Conservation (phyloP, 2,329 filamentous ascomycete species). For the Chrysoporthe austroafricana region DNA sequence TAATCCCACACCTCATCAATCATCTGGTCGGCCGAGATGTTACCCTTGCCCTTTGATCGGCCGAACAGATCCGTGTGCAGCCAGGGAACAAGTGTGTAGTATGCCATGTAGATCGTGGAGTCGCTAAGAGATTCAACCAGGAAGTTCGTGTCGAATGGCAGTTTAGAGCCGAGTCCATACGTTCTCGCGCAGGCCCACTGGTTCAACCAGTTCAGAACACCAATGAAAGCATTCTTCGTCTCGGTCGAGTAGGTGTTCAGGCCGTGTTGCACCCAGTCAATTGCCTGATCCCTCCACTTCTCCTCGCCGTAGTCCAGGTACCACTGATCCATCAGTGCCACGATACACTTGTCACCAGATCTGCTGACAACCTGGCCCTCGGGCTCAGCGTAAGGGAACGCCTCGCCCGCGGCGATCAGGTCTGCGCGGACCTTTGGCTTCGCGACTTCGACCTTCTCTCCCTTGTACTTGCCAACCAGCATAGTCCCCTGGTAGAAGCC, state of each 20-base stretch:
- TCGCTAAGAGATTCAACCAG: conserved; percentile 92
- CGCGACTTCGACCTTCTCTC: conserved; percentile 81
- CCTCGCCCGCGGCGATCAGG: conserved; percentile 75
- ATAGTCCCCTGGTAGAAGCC: conserved; percentile 93
- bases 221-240: conserved; percentile 79
- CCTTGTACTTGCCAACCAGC: conserved; percentile 85
- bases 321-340: conserved; percentile 94
- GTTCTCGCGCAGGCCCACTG: conserved; percentile 94
- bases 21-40: conserved; percentile 83
- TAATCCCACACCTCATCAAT: conserved; percentile 97
- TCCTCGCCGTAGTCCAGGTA: conserved; percentile 96
- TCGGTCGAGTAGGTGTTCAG: conserved; percentile 82
- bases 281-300: conserved; percentile 77
- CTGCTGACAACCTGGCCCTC: conserved; percentile 87
- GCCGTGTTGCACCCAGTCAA: conserved; percentile 72
- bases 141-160: conserved; percentile 91
- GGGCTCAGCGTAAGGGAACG: conserved; percentile 92
- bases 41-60: conserved; percentile 67
- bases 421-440: conserved; percentile 83
- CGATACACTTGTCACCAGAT: conserved; percentile 91
- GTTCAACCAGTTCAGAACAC: conserved; percentile 88
- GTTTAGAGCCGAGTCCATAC: conserved; percentile 89
- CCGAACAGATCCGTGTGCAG: conserved; percentile 89
- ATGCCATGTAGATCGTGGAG: conserved; percentile 89
- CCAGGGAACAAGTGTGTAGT: conserved; percentile 68